Evolutionary conservation across 1,284 basidiomycete species (phyloP).

Genomic region (Cystobasidium slooffiae): DNA sequence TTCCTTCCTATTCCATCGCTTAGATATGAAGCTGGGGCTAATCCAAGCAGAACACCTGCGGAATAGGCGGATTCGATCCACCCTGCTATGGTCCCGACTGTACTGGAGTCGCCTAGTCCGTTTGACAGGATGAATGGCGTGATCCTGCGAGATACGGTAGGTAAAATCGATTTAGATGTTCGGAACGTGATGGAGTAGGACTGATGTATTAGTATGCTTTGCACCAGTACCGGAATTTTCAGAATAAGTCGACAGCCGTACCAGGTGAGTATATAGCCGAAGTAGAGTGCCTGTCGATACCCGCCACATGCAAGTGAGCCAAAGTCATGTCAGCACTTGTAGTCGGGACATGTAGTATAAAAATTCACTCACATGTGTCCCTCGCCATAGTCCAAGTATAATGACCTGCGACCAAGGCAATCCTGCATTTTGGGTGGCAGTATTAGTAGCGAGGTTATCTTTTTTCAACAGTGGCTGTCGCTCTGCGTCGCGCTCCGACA

Average conservation of each 20-base stretch:
- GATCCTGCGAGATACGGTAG: background rate
- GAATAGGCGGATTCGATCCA: constrained; percentile 29
- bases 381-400: constrained; percentile 10
- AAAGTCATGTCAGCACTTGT: background rate
- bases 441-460: no score
- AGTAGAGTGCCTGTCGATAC: constrained; percentile 9
- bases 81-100: constrained; percentile 13
- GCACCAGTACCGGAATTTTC: background rate
- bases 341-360: background rate
- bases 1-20: constrained; percentile 17
- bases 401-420: constrained; percentile 2
- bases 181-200: no score
- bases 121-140: constrained; percentile 12
- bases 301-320: background rate
- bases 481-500: background rate
- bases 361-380: background rate
- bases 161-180: no score
- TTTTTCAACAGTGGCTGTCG: background rate
- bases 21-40: constrained; percentile 11
- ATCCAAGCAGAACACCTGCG: constrained; percentile 5
- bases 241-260: background rate
- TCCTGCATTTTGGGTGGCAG: background rate
- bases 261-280: constrained; percentile 28
- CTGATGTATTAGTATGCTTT: no score
- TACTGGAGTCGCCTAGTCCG: background rate